These are phyloP conservation scores for Pleurotus tuber-regium DNA, from an alignment of 768 basidiomycete genomes.

Conservation along the genomic window DNA sequence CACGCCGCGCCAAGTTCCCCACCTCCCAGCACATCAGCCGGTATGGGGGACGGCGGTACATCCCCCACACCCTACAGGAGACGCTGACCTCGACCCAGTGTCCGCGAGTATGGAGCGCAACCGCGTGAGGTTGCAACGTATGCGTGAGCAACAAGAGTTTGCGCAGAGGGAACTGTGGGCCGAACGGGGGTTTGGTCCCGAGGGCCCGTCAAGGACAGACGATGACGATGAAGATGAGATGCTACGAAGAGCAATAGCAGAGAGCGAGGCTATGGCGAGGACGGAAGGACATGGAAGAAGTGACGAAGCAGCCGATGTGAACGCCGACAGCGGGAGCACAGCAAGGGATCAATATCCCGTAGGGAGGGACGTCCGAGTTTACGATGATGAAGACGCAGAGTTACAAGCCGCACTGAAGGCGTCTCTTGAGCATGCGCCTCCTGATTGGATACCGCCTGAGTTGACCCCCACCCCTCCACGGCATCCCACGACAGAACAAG, in stretches of 20 bases:
- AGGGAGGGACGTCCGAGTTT: slow-evolving; percentile 39
- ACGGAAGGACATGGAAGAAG: slow-evolving; percentile 19
- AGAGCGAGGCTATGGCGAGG: slow-evolving; percentile 49
- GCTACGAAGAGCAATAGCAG: slow-evolving; percentile 57
- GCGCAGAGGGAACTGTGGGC: slow-evolving; percentile 62
- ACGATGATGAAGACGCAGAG: slow-evolving; percentile 87
- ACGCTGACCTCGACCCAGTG: slow-evolving; percentile 49
- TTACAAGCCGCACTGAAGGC: slow-evolving; percentile 86
- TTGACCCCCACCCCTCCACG: slow-evolving; percentile 11
- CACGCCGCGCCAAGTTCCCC: slow-evolving; percentile 11
- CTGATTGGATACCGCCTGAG: slow-evolving; percentile 43
- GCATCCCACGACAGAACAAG: background rate
- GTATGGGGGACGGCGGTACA: slow-evolving; percentile 6
- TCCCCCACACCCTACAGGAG: slow-evolving; percentile 2
- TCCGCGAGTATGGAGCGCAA: slow-evolving; percentile 68
- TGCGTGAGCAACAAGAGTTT: slow-evolving; percentile 64
- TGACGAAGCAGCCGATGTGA: too few species aligned
- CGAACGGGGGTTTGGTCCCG: slow-evolving; percentile 27
- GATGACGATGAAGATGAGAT: slow-evolving; percentile 58
- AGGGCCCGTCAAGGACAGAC: slow-evolving; percentile 28
- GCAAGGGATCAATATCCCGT: slow-evolving; percentile 16
- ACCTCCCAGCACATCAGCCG: slow-evolving; percentile 5
- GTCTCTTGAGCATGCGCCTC: slow-evolving; percentile 66
- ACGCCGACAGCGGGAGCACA: slow-evolving; percentile 19
- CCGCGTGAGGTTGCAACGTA: slow-evolving; percentile 56